A percentile compares a stretch with the other conserved stretches of the same genome.
Conservation (phyloP, 768 basidiomycete genomes). For the Pulveroboletus sp. region DNA sequence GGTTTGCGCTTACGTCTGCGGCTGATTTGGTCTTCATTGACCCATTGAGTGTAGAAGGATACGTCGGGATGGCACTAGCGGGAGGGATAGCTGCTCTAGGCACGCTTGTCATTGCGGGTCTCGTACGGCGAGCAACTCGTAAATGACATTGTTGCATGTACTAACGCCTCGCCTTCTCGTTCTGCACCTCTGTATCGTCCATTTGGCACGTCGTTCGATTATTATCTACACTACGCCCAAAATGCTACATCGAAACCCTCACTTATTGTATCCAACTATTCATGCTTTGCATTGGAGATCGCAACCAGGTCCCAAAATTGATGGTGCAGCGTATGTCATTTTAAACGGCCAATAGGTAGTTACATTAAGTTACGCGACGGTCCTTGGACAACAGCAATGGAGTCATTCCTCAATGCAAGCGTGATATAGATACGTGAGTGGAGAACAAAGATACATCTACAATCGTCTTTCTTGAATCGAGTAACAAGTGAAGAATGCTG, state of each 20-base stretch:
- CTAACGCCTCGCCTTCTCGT: constrained; percentile 12
- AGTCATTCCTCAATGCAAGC: constrained; percentile 23
- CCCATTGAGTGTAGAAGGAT: constrained; percentile 65
- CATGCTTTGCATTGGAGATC: constrained; percentile 4
- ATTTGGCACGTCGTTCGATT: constrained; percentile 4
- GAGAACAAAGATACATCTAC: constrained; percentile 23
- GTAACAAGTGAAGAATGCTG: constrained; percentile 7
- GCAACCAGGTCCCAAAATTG: constrained; percentile 10
- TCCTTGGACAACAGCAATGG: constrained; percentile 10
- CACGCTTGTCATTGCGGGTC: constrained; percentile 63
- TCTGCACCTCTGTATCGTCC: constrained; percentile 15
- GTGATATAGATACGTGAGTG: constrained; percentile 30
- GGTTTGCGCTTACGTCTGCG: constrained; percentile 43
- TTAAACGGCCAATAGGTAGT: constrained; percentile 16
- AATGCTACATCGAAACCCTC: constrained; percentile 10
- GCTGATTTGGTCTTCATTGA: neutral
- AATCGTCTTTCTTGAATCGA: constrained; percentile 16
- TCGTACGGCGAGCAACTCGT: constrained; percentile 78
- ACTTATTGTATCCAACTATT: constrained; percentile 27
- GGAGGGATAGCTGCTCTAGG: constrained; percentile 88
- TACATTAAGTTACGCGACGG: constrained; percentile 28
- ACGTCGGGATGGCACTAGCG: constrained; percentile 94
- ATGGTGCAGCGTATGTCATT: neutral
- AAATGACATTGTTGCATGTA: constrained; percentile 26
- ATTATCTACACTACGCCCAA: constrained; percentile 10